Conservation (phyloP, 129 eudicot genomes). For the Logfia minima region DNA sequence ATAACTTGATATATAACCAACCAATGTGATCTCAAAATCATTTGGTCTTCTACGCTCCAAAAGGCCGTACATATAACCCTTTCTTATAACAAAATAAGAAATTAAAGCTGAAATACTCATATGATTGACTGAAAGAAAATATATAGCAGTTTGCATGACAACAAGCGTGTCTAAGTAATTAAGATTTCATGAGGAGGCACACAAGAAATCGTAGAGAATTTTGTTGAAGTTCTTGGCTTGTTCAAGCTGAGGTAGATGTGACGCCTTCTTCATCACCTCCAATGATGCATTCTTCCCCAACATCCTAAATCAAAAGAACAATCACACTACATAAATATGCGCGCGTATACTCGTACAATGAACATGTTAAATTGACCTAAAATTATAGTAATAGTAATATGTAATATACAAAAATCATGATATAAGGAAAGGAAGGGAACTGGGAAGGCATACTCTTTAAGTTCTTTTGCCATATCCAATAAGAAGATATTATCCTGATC, state of each 20-base stretch:
- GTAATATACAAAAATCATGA: not conserved
- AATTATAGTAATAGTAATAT: not conserved
- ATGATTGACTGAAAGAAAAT: conserved; percentile 21
- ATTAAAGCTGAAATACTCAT: not conserved
- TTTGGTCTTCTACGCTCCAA: not conserved
- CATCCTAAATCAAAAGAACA: conserved; percentile 35
- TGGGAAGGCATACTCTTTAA: conserved; percentile 48
- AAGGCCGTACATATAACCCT: no score
- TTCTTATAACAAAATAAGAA: not conserved
- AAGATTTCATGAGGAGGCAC: conserved; percentile 20
- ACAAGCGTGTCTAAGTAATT: not conserved
- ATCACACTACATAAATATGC: not conserved
- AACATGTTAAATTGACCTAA: no score
- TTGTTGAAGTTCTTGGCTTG: conserved; percentile 47
- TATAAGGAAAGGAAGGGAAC: not conserved
- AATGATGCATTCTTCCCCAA: conserved; percentile 61
- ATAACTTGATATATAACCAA: not conserved
- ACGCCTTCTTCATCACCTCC: conserved; percentile 56
- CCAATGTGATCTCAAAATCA: not conserved
- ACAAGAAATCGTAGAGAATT: conserved; percentile 48
- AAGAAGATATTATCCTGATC: conserved; percentile 66
- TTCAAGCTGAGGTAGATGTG: conserved; percentile 71
- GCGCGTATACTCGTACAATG: no score
- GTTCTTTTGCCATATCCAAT: conserved; percentile 59
- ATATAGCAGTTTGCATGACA: not conserved